Conservation (phyloP, 2,329 filamentous ascomycete species). For the Exophiala viscosa region DNA sequence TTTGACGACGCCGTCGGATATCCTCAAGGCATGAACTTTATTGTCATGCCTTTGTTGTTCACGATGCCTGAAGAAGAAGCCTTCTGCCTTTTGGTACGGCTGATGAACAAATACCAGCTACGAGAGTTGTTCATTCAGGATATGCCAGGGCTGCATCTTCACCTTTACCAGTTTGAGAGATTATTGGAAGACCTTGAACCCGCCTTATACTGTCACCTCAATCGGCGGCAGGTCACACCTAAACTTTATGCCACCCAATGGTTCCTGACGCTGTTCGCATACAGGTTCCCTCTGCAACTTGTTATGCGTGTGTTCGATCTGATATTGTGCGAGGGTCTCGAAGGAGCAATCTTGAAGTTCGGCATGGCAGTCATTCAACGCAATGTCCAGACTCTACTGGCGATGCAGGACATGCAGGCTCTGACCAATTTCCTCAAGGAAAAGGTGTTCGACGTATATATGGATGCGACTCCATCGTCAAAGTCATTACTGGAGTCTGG, state of each 20-base stretch:
- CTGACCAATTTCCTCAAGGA: slow-evolving; percentile 91
- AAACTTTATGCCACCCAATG: slow-evolving; percentile 97
- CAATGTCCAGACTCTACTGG: slow-evolving; percentile 72
- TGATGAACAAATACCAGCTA: slow-evolving; percentile 96
- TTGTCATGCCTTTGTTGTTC: slow-evolving; percentile 93
- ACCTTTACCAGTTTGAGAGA: slow-evolving; percentile 91
- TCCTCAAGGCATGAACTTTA: slow-evolving; percentile 97
- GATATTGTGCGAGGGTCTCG: slow-evolving; percentile 86
- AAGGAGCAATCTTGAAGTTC: slow-evolving; percentile 84
- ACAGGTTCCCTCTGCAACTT: slow-evolving; percentile 92
- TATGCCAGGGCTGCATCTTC: slow-evolving; percentile 92
- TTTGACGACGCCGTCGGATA: slow-evolving; percentile 95
- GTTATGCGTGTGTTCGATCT: slow-evolving; percentile 96
- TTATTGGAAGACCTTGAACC: slow-evolving; percentile 91
- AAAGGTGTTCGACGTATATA: slow-evolving; percentile 92
- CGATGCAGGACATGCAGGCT: slow-evolving; percentile 85
- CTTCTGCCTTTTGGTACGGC: slow-evolving; percentile 82
- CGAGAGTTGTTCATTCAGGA: slow-evolving; percentile 91
- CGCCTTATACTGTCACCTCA: slow-evolving; percentile 89
- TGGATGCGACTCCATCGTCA: slow-evolving; percentile 88
- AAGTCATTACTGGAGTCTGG: slow-evolving; percentile 91
- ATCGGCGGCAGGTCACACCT: slow-evolving; percentile 78
- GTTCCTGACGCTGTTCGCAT: slow-evolving; percentile 98
- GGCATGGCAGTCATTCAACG: slow-evolving; percentile 95
- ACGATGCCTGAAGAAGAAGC: slow-evolving; percentile 99